Conservation (phyloP, 2,329 filamentous ascomycete species). For the Lasiodiplodia sp. region DNA sequence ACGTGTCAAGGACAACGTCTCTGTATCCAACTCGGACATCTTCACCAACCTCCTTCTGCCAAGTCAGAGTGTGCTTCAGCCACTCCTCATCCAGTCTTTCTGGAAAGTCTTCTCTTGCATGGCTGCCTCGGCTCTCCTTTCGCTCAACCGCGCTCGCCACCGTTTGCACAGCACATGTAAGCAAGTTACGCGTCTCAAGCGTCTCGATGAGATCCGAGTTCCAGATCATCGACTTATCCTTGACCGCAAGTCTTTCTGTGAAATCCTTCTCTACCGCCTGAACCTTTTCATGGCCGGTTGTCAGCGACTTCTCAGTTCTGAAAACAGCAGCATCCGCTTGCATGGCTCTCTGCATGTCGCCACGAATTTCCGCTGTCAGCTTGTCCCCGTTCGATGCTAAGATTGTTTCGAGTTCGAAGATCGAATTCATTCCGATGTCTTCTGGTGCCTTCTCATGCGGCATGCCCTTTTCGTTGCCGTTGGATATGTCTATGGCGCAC, state of each 20-base stretch:
- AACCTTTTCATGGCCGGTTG: constrained; percentile 44
- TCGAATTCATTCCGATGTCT: constrained; percentile 46
- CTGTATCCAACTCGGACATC: constrained; percentile 53
- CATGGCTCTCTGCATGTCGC: constrained; percentile 56
- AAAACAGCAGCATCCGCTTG: constrained; percentile 56
- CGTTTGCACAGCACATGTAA: constrained; percentile 57
- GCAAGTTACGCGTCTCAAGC: constrained; percentile 55
- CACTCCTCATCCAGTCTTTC: constrained; percentile 52
- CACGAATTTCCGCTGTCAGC: constrained; percentile 48
- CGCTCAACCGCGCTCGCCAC: constrained; percentile 53
- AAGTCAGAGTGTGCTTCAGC: constrained; percentile 58
- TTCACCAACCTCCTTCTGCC: constrained; percentile 51
- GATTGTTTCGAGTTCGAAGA: constrained; percentile 46
- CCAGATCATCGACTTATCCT: constrained; percentile 57
- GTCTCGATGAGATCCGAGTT: constrained; percentile 58
- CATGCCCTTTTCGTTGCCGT: constrained; percentile 47
- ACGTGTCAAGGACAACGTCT: constrained; percentile 50
- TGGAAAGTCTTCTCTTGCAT: constrained; percentile 57
- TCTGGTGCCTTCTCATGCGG: constrained; percentile 44
- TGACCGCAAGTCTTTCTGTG: constrained; percentile 44
- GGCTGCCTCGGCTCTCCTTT: constrained; percentile 55
- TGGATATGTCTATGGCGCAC: constrained; percentile 51
- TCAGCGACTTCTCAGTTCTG: constrained; percentile 49
- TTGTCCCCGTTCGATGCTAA: constrained; percentile 48
- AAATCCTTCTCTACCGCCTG: constrained; percentile 47